phyloP scores from a whole-genome alignment of 192 early-diverging fungal species.

The Powellomyces hirtus region DNA sequence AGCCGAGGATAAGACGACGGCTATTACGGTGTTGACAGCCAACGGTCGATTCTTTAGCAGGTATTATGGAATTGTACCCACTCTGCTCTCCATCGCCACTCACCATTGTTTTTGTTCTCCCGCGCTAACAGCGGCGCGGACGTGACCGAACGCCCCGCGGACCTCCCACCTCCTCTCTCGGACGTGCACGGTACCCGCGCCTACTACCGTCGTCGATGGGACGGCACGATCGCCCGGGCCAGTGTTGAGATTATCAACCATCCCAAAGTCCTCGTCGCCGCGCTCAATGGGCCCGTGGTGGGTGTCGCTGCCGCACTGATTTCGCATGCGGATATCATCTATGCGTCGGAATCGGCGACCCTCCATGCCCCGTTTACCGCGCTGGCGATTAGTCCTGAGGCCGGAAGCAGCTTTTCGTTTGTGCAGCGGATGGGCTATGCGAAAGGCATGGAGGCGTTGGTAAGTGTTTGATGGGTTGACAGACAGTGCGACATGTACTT shows the following conservation, averaged over 20 bases:
- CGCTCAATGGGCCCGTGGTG: slow-evolving; percentile 31
- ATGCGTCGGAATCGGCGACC: slow-evolving; percentile 21
- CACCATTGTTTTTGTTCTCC: neutral
- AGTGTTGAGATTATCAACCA: slow-evolving; percentile 9
- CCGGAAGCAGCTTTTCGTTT: slow-evolving; percentile 17
- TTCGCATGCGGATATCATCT: slow-evolving; percentile 31
- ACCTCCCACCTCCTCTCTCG: neutral
- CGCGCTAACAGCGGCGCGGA: slow-evolving; percentile 17
- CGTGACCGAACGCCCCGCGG: slow-evolving; percentile 6
- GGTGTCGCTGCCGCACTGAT: slow-evolving; percentile 30
- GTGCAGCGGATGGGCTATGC: slow-evolving; percentile 23
- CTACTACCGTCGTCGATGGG: slow-evolving; percentile 18
- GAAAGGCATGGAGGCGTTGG: slow-evolving; percentile 32
- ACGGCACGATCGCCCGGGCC: slow-evolving; percentile 5
- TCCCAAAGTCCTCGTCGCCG: slow-evolving; percentile 31
- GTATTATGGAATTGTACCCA: neutral
- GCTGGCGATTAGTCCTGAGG: slow-evolving; percentile 34
- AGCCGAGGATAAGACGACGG: slow-evolving; percentile 10
- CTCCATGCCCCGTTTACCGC: slow-evolving; percentile 32
- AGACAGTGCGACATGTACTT: neutral
- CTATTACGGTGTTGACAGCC: slow-evolving; percentile 14
- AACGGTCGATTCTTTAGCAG: slow-evolving; percentile 27
- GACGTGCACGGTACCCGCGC: slow-evolving; percentile 12
- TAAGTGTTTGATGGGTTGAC: neutral
- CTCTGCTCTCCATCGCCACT: neutral